Percentiles rank a stretch among this genome's conserved stretches.
Evolutionary conservation across 2,329 filamentous ascomycete genomes (phyloP).

Genomic region (Colletotrichum falcatum): DNA sequence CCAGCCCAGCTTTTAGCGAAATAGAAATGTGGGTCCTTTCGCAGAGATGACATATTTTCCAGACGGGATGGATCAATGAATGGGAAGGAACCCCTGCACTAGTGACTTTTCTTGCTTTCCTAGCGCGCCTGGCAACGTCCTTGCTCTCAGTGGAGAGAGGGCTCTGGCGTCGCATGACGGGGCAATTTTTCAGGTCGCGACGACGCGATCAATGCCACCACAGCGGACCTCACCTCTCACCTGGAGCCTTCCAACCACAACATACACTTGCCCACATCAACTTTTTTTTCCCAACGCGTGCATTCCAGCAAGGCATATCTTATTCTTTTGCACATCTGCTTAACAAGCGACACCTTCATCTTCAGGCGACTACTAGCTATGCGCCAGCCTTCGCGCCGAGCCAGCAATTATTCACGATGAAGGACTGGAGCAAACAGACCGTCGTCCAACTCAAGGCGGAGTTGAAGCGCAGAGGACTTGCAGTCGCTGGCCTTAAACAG

Average conservation of each 20-base stretch:
- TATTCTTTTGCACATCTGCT: background rate
- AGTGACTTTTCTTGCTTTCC: conserved; percentile 32
- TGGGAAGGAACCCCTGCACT: conserved; percentile 40
- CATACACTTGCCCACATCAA: conserved; percentile 2
- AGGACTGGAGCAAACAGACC: conserved; percentile 71
- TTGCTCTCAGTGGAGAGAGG: conserved; percentile 35
- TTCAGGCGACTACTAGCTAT: conserved; percentile 27
- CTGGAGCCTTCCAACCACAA: conserved; percentile 8
- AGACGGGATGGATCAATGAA: conserved; percentile 32
- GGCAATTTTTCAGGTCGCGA: conserved; percentile 42
- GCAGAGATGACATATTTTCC: conserved; percentile 37
- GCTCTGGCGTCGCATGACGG: conserved; percentile 40
- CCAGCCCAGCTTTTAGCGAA: conserved; percentile 19
- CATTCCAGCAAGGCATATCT: background rate
- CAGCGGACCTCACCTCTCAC: conserved; percentile 2
- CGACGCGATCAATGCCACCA: conserved; percentile 33
- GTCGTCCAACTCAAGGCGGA: conserved; percentile 81
- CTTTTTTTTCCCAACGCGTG: background rate
- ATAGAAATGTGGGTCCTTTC: conserved; percentile 21
- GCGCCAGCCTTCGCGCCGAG: conserved; percentile 45
- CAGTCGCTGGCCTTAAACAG: conserved; percentile 76
- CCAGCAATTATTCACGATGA: conserved; percentile 52
- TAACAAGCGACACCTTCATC: background rate
- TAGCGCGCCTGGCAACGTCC: conserved; percentile 20
- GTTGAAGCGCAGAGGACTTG: conserved; percentile 77